Base-by-base conservation (phyloP, 148 eudicot species). In the Polygonum aviculare region DNA sequence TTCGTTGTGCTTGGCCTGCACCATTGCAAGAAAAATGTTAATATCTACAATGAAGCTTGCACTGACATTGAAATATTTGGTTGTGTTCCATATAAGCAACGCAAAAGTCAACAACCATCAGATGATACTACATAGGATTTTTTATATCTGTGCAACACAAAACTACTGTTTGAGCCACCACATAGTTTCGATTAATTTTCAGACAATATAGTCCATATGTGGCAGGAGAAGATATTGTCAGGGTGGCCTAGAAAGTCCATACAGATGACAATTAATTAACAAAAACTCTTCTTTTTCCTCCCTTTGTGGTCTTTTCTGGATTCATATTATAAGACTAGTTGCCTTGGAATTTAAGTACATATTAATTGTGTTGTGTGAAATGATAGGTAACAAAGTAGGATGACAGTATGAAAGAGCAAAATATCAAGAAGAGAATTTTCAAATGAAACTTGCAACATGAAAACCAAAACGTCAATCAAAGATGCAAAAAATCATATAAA, bases 1-100 rank as follows among this genome's bases (percentile, higher is more conserved):
- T 84, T 38, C 81, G 81, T 77, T 83, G 84, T 62, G 81, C 90
- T 77, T 83, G 85, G 55, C 83, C 90, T 83, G 81, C 67, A 77
- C 55, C 49, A 74, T 54, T 48, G 19, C 50, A 44, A 21, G 75
- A 5, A 18, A 62, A 41, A 19, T 12, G 11, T 69, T 52, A 18
- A 11, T 10, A 72, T 38, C 22, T 0, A 38, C 19, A 70, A 54
- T 2, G 16, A 50, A 14, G 16, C 3, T n/a, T 50, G 16, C 55
- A 50, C 55, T 50, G 14, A 14, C n/a, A 50, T 2, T n/a, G 60
- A 54, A 54, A 54, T 2, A 18, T n/a, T 54, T n/a, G 60, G 26
- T 18, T 54, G 60, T 54, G 60, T 54, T 54, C 22, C 60, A 54
- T 54, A 18, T n/a, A 54, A 21, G 60, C 60, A n/a, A n/a, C 10